Conservation (phyloP, 345 rosid genomes). For the thale cress (Arabidopsis thaliana) region TAIR10.1 NC_003074.8:6599001-6599500, state of each 20-base stretch:
- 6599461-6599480: too few relatives aligned
- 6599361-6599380: too few relatives aligned
- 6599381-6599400: too few relatives aligned
- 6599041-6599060: slow-evolving; percentile 3
- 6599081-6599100: slow-evolving; percentile 1
- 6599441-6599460: too few relatives aligned
- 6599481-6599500: too few relatives aligned
- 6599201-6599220: background rate
- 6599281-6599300: too few relatives aligned
- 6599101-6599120: background rate
- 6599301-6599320: too few relatives aligned
- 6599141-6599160: background rate
- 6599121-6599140: background rate
- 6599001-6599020: slow-evolving; percentile 6
- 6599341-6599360: too few relatives aligned
- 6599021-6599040: background rate
- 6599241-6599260: background rate
- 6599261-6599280: too few relatives aligned
- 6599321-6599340: too few relatives aligned
- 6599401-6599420: too few relatives aligned
- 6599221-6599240: background rate
- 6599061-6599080: background rate
- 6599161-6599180: background rate
- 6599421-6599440: too few relatives aligned
- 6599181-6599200: background rate